phyloP scores from a whole-genome alignment of 768 basidiomycete genomes.

The Lactarius quietus region DNA sequence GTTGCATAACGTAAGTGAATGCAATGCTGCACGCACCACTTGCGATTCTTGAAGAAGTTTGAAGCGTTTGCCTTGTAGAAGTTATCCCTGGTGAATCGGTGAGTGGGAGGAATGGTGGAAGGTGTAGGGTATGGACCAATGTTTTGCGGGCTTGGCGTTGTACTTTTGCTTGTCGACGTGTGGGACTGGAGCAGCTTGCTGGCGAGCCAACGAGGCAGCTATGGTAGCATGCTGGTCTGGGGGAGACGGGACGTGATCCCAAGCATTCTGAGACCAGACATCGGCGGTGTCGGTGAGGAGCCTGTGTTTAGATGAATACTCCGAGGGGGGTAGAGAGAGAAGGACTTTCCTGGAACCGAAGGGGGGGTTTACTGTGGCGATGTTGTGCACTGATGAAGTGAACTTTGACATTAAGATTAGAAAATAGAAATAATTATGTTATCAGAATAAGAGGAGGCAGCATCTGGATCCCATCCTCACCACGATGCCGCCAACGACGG shows the following conservation, averaged over 20 bases:
- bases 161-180: constrained; percentile 66
- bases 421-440: not conserved
- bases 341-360: constrained; percentile 63
- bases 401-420: constrained; percentile 27
- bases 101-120: not conserved
- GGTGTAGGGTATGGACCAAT: constrained; percentile 50
- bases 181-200: constrained; percentile 69
- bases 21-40: constrained; percentile 56
- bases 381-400: constrained; percentile 66
- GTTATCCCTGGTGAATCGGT: constrained; percentile 62
- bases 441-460: not conserved
- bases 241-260: constrained; percentile 87
- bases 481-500: constrained; percentile 22
- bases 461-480: not conserved
- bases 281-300: constrained; percentile 67
- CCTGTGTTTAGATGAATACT: constrained; percentile 36
- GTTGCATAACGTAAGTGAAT: not conserved
- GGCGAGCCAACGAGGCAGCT: constrained; percentile 61
- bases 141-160: constrained; percentile 66
- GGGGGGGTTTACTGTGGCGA: constrained; percentile 52
- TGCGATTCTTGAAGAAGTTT: constrained; percentile 93
- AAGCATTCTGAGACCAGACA: constrained; percentile 85
- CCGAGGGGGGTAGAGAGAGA: constrained; percentile 15
- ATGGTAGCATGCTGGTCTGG: constrained; percentile 77
- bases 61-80: constrained; percentile 84